Evolutionary conservation across 805 yeast species (phyloP), one percentile per base, ranked within the genome.

Genomic region (Pichia cephalocereana): DNA sequence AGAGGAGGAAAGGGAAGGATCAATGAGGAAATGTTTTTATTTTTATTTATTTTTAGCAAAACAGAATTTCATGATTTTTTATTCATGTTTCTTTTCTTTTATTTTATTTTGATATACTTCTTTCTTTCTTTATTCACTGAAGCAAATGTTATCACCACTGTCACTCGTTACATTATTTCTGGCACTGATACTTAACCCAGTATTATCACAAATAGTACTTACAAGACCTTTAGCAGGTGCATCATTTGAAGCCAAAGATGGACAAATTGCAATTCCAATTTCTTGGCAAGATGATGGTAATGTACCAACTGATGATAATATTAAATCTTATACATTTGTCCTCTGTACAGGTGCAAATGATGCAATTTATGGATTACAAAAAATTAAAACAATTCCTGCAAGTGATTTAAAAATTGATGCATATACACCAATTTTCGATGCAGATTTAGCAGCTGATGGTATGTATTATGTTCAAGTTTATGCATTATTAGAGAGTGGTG

Each of bases 391-490:
- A 0, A 54, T 70, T 1, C 32, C 70, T 2, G 57, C 70, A 2
- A 34, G 59, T 6, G 57, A 63, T 12, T 46, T 77, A 2, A 50
- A 64, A 15, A 67, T 57, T 32, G 56, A 59, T 45, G 47, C 62
- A 2, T 78, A 75, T 56, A 60, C 70, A 1, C 77, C 80, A 1
- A 40, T 63, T 0, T 58, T 82, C 45, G 68, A 69, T 11, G 64
- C 78, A 2, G 47, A 67, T 26, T 58, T 59, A 11, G 83, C 78
- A 37, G 79, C 79, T 3, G 63, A 74, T 58, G 99, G 99, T 31
- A 65, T 66, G 50, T 91, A 77, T 65, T 86, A 69, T 63, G 63
- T 91, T 54, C 97, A 91, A 68, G 62, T 89, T 32, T 76, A 72
- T 52, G 77, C 87, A 1, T 45, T 40, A 10, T 69, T 66, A 47